Conservation (phyloP, 306 rosid genomes). For the Geum urbanum region DNA sequence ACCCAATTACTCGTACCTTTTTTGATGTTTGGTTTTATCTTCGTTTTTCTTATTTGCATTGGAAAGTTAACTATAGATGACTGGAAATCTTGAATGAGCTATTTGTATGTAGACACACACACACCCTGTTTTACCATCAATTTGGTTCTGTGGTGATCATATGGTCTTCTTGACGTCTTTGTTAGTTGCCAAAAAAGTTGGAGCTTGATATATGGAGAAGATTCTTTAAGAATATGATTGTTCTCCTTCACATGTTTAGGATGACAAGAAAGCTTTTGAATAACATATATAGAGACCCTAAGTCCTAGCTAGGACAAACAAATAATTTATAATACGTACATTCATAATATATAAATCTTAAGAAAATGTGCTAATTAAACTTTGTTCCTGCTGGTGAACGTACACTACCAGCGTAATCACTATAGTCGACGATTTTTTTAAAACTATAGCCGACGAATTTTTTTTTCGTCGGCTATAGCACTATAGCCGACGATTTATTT, state of each 20-base stretch:
- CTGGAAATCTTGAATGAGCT: not conserved
- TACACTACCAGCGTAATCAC: too few species aligned
- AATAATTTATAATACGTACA: not conserved
- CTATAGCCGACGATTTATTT: too few species aligned
- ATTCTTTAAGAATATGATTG: constrained; percentile 43
- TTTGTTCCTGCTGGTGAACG: too few species aligned
- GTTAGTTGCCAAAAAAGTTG: constrained; percentile 49
- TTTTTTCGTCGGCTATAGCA: too few species aligned
- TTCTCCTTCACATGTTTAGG: constrained; percentile 46
- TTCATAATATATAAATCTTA: too few species aligned
- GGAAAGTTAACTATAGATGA: not conserved
- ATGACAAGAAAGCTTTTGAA: constrained; percentile 10
- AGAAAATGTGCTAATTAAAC: too few species aligned
- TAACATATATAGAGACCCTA: not conserved
- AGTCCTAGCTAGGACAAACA: not conserved
- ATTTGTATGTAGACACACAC: not conserved
- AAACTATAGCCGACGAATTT: too few species aligned
- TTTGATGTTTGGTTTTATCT: not conserved
- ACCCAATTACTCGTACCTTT: not conserved
- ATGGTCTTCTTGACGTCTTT: constrained; percentile 13
- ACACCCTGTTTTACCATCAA: not conserved
- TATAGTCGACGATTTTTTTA: too few species aligned
- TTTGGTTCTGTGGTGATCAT: not conserved
- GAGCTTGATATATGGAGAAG: constrained; percentile 36
- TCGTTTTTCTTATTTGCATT: not conserved